A percentile compares a stretch with the other conserved stretches of the same genome.
These are phyloP conservation scores for Kernera saxatilis DNA, from an alignment of 345 rosid genomes.

Conservation along the genomic window DNA sequence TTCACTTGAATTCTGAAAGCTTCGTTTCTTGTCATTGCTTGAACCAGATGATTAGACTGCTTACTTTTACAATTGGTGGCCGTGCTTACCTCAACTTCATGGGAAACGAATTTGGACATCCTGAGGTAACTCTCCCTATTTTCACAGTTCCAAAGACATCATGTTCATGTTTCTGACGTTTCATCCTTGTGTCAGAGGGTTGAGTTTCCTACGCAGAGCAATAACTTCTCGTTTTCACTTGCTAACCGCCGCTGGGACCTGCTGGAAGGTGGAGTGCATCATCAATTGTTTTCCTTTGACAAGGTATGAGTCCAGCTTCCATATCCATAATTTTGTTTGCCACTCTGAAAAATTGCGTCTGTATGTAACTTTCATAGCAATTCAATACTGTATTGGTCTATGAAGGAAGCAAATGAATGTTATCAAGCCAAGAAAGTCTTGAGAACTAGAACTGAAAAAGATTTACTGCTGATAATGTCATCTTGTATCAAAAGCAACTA, in stretches of 20 bases:
- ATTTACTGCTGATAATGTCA: neutral
- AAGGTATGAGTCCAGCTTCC: conserved; percentile 37
- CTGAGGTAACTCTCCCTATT: conserved; percentile 46
- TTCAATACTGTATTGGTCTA: conserved; percentile 1
- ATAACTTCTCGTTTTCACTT: conserved; percentile 75
- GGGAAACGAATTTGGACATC: conserved; percentile 99
- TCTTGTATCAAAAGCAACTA: neutral
- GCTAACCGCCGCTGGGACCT: conserved; percentile 88
- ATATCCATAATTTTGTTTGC: neutral
- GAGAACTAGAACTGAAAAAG: neutral
- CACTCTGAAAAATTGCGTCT: neutral
- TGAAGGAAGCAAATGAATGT: neutral
- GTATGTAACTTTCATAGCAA: neutral
- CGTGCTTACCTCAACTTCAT: conserved; percentile 88
- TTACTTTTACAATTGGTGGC: conserved; percentile 79
- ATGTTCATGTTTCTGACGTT: conserved; percentile 29
- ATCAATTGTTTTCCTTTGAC: conserved; percentile 63
- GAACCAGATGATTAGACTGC: conserved; percentile 80
- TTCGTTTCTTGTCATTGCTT: conserved; percentile 24
- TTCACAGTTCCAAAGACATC: neutral
- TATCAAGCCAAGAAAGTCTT: neutral
- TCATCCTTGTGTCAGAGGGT: conserved; percentile 53
- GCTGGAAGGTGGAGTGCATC: conserved; percentile 50
- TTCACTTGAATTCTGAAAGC: conserved; percentile 2
- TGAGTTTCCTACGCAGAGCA: conserved; percentile 87